Percentiles rank a stretch among this genome's conserved stretches.
Evolutionary conservation across 495 filamentous ascomycete genomes (phyloP).

Genomic region (Penicilliopsis zonata): DNA sequence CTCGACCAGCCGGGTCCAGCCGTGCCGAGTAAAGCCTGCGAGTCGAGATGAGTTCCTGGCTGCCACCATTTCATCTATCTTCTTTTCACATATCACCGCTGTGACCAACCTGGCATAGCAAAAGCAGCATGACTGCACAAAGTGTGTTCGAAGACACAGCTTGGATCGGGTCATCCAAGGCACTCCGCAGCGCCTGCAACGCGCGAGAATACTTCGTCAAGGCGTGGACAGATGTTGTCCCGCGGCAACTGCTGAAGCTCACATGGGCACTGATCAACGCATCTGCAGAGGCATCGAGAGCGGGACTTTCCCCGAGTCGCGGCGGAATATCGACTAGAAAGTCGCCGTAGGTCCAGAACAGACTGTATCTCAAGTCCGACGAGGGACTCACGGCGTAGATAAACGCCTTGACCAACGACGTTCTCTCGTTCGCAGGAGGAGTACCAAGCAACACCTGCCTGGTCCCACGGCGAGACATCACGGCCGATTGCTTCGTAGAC

Average conservation of each 20-base stretch:
- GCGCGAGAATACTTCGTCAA: conserved; percentile 27
- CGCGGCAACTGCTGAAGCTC: conserved; percentile 13
- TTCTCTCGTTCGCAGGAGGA: conserved; percentile 10
- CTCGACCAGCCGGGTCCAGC: conserved; percentile 10
- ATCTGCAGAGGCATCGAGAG: conserved; percentile 27
- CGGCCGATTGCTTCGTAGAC: not conserved
- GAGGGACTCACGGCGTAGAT: conserved; percentile 14
- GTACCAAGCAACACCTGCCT: conserved; percentile 1
- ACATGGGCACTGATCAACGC: conserved; percentile 22
- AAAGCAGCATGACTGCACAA: conserved; percentile 29
- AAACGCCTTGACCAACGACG: conserved; percentile 14
- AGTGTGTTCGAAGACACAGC: conserved; percentile 27
- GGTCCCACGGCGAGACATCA: not conserved
- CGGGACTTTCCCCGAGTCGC: conserved; percentile 27
- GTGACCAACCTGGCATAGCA: conserved; percentile 21
- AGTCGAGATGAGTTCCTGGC: too few species aligned
- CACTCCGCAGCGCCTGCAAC: conserved; percentile 17
- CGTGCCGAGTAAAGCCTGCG: conserved; percentile 18
- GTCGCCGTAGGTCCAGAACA: conserved; percentile 27
- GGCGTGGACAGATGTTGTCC: conserved; percentile 7
- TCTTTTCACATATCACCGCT: conserved; percentile 1
- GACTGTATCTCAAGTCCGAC: conserved; percentile 29
- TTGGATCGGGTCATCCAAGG: conserved; percentile 24
- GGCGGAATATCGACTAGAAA: conserved; percentile 25
- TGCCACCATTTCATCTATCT: not conserved